phyloP scores from a whole-genome alignment of 176 grass and related monocot species.

The Saccharum officinarum region DNA sequence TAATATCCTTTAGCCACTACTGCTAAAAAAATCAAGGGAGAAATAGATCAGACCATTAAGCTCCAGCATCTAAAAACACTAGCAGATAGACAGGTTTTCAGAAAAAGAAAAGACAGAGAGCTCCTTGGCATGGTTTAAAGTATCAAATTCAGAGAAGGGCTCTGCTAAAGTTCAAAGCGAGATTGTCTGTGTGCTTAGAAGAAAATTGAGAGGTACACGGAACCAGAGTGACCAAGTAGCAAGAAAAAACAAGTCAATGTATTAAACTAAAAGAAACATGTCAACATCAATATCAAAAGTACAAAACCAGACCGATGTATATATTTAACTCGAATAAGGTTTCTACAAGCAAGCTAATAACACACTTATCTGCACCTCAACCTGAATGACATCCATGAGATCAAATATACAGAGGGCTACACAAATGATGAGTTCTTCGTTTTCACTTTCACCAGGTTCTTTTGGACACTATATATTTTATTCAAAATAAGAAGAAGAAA shows the following conservation, averaged over 20 bases:
- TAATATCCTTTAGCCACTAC: not conserved
- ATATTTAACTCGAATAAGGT: slow-evolving; percentile 52
- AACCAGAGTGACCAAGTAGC: not conserved
- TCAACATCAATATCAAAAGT: slow-evolving; percentile 34
- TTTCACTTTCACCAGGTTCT: slow-evolving; percentile 39
- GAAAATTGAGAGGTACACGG: not conserved
- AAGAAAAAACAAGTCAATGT: slow-evolving; percentile 23
- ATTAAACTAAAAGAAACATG: slow-evolving; percentile 32
- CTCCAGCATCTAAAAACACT: not conserved
- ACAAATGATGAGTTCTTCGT: slow-evolving; percentile 50
- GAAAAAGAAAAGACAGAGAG: not conserved
- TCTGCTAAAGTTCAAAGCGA: not conserved
- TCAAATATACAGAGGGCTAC: slow-evolving; percentile 67
- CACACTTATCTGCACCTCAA: slow-evolving; percentile 41
- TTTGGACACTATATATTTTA: slow-evolving; percentile 70
- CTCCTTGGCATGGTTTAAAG: no score
- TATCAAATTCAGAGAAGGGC: no score
- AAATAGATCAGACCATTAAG: slow-evolving; percentile 13
- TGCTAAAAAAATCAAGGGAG: not conserved
- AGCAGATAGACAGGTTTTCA: not conserved
- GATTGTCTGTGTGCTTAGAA: not conserved
- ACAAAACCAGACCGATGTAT: slow-evolving; percentile 31
- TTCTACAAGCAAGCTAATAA: slow-evolving; percentile 57
- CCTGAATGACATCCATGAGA: slow-evolving; percentile 41
- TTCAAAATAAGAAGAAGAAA: slow-evolving; percentile 40